These are phyloP conservation scores for Dioscorea alata DNA, from an alignment of 106 monocot species.

Conservation along the genomic window DNA sequence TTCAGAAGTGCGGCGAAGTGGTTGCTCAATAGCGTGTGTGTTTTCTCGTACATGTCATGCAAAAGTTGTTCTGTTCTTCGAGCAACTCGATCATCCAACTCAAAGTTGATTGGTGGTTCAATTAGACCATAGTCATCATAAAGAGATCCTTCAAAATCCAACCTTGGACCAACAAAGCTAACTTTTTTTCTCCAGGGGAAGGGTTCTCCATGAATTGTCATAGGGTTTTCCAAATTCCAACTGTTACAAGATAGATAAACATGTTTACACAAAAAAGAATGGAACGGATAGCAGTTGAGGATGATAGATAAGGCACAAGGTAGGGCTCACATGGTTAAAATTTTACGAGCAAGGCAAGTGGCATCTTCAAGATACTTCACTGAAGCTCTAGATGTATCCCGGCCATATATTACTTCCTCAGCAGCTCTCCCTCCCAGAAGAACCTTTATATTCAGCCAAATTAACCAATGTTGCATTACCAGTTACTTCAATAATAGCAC, in stretches of 20 bases:
- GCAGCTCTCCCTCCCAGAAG: slow-evolving; percentile 79
- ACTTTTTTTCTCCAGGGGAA: slow-evolving; percentile 58
- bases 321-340: slow-evolving; percentile 47
- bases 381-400: slow-evolving; percentile 75
- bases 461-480: too few relatives aligned
- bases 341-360: slow-evolving; percentile 85
- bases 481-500: too few relatives aligned
- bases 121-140: slow-evolving; percentile 68
- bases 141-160: slow-evolving; percentile 83
- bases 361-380: slow-evolving; percentile 77
- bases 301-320: too few relatives aligned
- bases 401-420: slow-evolving; percentile 78
- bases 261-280: neutral
- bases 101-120: slow-evolving; percentile 58
- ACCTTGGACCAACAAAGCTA: slow-evolving; percentile 60
- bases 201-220: slow-evolving; percentile 82
- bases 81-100: slow-evolving; percentile 67
- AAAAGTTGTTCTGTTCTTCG: slow-evolving; percentile 65
- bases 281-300: too few relatives aligned
- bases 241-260: slow-evolving; percentile 20
- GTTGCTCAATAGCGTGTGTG: slow-evolving; percentile 41
- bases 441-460: slow-evolving; percentile 27
- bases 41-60: slow-evolving; percentile 49
- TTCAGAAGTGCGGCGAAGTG: slow-evolving; percentile 72
- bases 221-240: slow-evolving; percentile 86